Evolutionary conservation across 768 basidiomycete genomes (phyloP), one percentile per base, ranked within the genome.

Genomic region (Amylocystis lapponica): DNA sequence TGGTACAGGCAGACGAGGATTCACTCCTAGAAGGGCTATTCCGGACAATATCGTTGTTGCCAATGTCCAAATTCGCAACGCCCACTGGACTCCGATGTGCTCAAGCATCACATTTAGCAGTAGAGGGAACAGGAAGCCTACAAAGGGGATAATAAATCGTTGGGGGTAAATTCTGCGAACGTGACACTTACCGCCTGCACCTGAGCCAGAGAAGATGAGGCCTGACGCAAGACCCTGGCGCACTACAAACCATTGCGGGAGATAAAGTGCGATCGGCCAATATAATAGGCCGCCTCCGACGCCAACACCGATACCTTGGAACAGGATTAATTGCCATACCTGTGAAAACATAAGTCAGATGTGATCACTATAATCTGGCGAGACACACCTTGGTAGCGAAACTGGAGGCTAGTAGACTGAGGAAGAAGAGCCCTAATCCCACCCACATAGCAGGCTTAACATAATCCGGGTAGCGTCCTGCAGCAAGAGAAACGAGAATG

Each of bases 171-270:
- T n/a, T 26, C 9, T 17, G 3, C 25, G 13, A 9, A 29, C 6
- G 1, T 21, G n/a, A 35, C 4, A 25, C 52, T 14, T 39, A 48
- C 55, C 52, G 3, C 55, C 54, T 3, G 54, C 34, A 32, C 56
- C 56, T 26, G 54, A 53, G 8, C 58, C 51, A 2, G 55, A 51
- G 30, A 54, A 56, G 40, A 56, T 51, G 30, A 54, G 52, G 21
- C 55, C 55, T 10, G 47, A 45, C 1, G 55, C 55, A 7, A 56
- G 46, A 5, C 53, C 53, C 38, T 51, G 50, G 14, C 51, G 47
- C 19, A 27, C 45, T 17, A 50, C 45, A 36, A 56, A 59, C 57
- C 55, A 53, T 35, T 56, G 49, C 14, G 51, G 48, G 11, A 59
- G 26, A 3, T 53, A 42, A 27, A 41, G 42, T 12, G 50, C 48